Evolutionary conservation across 2,329 filamentous ascomycete genomes (phyloP).

Genomic region (Monilinia fructicola): DNA sequence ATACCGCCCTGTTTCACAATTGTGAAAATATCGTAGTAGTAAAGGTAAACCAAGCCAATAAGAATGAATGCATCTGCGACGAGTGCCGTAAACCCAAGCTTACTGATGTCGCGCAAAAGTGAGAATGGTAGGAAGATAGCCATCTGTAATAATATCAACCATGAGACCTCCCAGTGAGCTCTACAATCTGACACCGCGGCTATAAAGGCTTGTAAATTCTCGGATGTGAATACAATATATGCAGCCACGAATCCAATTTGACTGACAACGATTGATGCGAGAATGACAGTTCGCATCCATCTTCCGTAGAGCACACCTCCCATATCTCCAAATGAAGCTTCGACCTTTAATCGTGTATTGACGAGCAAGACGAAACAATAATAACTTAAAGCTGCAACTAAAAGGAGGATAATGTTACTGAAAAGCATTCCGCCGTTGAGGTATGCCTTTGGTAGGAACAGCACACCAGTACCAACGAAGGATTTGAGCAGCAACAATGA

Average conservation of each 20-base stretch:
- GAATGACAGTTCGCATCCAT: constrained; percentile 84
- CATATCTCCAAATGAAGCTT: constrained; percentile 97
- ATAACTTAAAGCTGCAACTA: constrained; percentile 83
- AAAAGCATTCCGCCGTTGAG: constrained; percentile 97
- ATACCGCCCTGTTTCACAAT: constrained; percentile 71
- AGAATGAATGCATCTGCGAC: constrained; percentile 94
- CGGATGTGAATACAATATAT: constrained; percentile 94
- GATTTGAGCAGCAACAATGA: constrained; percentile 89
- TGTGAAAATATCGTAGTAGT: constrained; percentile 91
- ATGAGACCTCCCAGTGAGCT: constrained; percentile 80
- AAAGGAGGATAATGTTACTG: constrained; percentile 85
- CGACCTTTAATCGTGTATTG: constrained; percentile 77
- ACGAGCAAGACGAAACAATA: constrained; percentile 97
- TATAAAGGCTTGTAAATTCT: constrained; percentile 94
- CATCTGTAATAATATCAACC: constrained; percentile 92
- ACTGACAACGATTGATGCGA: constrained; percentile 89
- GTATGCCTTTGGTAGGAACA: constrained; percentile 90
- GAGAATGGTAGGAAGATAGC: constrained; percentile 93
- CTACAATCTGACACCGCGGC: constrained; percentile 86
- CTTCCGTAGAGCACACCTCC: constrained; percentile 88
- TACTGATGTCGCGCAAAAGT: constrained; percentile 92
- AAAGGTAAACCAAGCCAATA: constrained; percentile 86
- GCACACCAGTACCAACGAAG: constrained; percentile 92
- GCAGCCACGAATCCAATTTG: constrained; percentile 94
- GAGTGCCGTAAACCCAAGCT: constrained; percentile 91